These are phyloP conservation scores for Lobulomyces angularis DNA, from an alignment of 192 early-diverging fungal species.

Conservation along the genomic window DNA sequence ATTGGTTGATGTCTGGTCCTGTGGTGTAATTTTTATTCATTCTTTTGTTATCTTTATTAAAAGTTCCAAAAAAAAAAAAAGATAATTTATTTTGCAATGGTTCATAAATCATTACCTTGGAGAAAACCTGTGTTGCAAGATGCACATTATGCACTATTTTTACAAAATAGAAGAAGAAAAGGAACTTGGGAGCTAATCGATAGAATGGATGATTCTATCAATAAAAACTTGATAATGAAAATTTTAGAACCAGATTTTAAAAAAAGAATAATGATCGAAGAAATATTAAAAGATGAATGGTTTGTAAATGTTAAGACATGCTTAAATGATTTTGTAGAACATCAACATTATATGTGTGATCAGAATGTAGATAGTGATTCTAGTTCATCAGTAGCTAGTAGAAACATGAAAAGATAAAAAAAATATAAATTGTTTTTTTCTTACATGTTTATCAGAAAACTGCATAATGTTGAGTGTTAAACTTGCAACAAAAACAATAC, in stretches of 20 bases:
- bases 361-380: no score
- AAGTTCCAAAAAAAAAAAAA: background rate
- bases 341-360: no score
- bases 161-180: background rate
- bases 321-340: no score
- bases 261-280: conserved; percentile 6
- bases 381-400: no score
- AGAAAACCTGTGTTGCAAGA: conserved; percentile 6
- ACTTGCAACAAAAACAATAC: no score
- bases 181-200: conserved; percentile 8
- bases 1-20: conserved; percentile 13
- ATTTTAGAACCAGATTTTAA: conserved; percentile 26
- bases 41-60: background rate
- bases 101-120: conserved; percentile 7
- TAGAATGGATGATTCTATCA: conserved; percentile 1
- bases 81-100: conserved; percentile 9
- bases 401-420: no score
- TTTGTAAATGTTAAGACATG: conserved; percentile 10
- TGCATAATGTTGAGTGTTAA: no score
- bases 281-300: conserved; percentile 23
- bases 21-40: conserved; percentile 6
- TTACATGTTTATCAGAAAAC: no score
- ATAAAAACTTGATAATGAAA: conserved; percentile 11
- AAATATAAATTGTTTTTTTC: no score
- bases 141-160: conserved; percentile 5